These are phyloP conservation scores for Blepharisma stoltei DNA, from an alignment of 73 alveolate genomes.

Conservation along the genomic window DNA sequence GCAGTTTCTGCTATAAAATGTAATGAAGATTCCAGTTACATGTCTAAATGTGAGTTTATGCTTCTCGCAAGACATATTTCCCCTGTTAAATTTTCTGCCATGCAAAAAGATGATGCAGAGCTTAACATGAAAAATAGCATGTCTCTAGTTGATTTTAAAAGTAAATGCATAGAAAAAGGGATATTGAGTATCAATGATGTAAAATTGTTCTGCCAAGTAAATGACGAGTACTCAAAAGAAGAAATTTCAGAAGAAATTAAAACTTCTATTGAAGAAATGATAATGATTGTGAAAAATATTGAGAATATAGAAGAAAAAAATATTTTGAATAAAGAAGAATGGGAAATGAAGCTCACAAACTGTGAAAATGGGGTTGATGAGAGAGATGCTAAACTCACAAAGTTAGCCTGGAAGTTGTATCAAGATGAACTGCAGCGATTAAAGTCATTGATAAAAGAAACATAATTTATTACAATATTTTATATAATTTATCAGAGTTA, in stretches of 20 bases:
- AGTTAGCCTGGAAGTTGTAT: slow-evolving; percentile 21
- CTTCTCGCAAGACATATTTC: not conserved
- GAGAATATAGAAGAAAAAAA: not conserved
- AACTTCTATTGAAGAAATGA: not conserved
- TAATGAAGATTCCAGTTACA: not conserved
- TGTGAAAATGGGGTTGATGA: not conserved
- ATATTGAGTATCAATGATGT: not conserved
- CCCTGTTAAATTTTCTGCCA: too few species aligned
- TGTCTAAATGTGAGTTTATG: not conserved
- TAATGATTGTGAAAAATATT: not conserved
- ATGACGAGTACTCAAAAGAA: not conserved
- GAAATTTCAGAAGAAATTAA: not conserved
- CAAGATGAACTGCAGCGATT: not conserved
- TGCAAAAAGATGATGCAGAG: not conserved
- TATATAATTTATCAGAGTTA: too few species aligned
- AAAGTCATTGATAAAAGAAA: too few species aligned
- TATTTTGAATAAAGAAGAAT: not conserved
- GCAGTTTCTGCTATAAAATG: not conserved
- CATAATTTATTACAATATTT: too few species aligned
- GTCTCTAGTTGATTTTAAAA: not conserved
- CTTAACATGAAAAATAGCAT: not conserved
- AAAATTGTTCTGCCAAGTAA: not conserved
- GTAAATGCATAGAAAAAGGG: not conserved
- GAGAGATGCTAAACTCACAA: not conserved
- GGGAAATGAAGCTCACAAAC: not conserved